Evolutionary conservation across 2,329 filamentous ascomycete species (phyloP), one percentile per base, ranked within the genome.

Genomic region (Volutella citrinella): DNA sequence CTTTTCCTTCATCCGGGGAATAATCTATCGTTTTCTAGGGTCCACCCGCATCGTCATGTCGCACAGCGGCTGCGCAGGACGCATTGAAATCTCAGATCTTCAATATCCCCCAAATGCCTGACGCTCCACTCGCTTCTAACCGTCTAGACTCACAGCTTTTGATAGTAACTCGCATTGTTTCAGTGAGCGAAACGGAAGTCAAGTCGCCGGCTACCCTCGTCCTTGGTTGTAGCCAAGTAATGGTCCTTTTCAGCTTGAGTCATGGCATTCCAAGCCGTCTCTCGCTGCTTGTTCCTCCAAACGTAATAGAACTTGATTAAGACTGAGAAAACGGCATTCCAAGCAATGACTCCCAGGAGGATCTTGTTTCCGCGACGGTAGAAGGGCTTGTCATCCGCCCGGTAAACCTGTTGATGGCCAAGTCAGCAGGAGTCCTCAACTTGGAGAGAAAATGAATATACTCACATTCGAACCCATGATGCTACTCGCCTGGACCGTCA

Each of bases 221-320:
- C 63, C 5, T 47, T 61, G 0, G 66, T 70, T 1, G 56, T 64
- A 6, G 46, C 46, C 1, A 60, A 34, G 25, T 67, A 65, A 2
- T 51, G 29, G 1, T 51, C 36, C 31, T 52, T 50, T 40, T 66
- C 46, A 17, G 70, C 67, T 10, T 54, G 49, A 4, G 54, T 65
- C 69, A 78, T 69, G 3, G 53, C 55, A 16, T 61, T 52, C 74
- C 75, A 78, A 21, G 60, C 60, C 13, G 37, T 41, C 13, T 69
- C 68, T 17, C 67, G 60, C 13, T 43, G 50, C 42, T 56, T 61
- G 39, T 80, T 80, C 6, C 70, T 58, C 33, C 46, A 54, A 2
- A 71, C 51, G 44, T 80, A 80, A 47, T 74, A 80, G 2, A 61
- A 25, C 52, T 78, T 78, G 13, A 69, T 63, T 0, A 61, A 58